A percentile compares a stretch with the other conserved stretches of the same genome.
Evolutionary conservation across 2,329 filamentous ascomycete genomes (phyloP).

Genomic region (Fusarium agapanthi): DNA sequence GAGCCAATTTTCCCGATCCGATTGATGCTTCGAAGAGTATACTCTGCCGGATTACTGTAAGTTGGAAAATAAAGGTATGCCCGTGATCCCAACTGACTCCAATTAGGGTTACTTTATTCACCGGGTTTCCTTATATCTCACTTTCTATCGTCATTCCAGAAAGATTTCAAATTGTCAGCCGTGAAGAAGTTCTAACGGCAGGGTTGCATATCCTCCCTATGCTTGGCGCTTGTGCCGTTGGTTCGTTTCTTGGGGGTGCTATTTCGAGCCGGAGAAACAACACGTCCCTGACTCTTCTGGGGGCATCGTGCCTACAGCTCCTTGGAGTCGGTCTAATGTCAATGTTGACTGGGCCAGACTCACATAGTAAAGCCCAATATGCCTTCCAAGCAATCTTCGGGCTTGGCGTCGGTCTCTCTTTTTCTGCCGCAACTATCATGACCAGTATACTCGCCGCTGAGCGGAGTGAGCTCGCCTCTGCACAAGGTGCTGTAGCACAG

Average conservation of each 20-base stretch:
- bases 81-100: constrained; percentile 17
- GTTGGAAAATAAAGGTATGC: constrained; percentile 26
- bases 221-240: constrained; percentile 64
- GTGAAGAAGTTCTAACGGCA: constrained; percentile 60
- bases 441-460: constrained; percentile 61
- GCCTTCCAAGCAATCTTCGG: constrained; percentile 66
- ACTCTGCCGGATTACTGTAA: constrained; percentile 60
- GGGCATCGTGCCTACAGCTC: constrained; percentile 60
- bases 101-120: constrained; percentile 63
- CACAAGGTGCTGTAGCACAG: constrained; percentile 68
- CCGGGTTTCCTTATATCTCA: constrained; percentile 66
- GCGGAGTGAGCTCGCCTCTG: constrained; percentile 61
- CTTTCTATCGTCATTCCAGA: constrained; percentile 68
- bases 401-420: constrained; percentile 66
- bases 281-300: constrained; percentile 60
- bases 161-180: constrained; percentile 67
- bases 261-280: constrained; percentile 64
- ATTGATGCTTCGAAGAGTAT: constrained; percentile 58
- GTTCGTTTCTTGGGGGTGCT: constrained; percentile 63
- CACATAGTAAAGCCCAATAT: constrained; percentile 55
- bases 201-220: constrained; percentile 67
- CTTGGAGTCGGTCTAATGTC: constrained; percentile 62
- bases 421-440: constrained; percentile 66
- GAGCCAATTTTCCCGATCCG: constrained; percentile 65
- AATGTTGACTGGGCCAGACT: constrained; percentile 47